Base-by-base conservation (phyloP, 345 rosid genomes). In the Ceriops tagal region DNA sequence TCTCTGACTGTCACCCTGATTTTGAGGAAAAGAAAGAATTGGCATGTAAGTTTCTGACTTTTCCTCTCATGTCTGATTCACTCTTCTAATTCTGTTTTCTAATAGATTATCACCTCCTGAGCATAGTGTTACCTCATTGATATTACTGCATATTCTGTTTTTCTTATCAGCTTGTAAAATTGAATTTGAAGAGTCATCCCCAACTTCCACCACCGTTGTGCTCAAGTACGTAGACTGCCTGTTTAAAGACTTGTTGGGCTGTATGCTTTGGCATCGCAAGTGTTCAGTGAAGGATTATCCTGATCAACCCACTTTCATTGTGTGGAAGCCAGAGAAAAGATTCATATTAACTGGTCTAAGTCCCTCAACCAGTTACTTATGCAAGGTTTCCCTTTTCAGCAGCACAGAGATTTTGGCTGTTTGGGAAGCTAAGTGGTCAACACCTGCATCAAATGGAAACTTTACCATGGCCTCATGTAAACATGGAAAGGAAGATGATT, bases 241-340 rank as follows among this genome's bases (percentile, higher is more conserved):
- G 60, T 58, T 77, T 31, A 61, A 65, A 52, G 80, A 78, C 52
- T 72, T 73, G 53, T 9, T 81, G 68, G 84, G 86, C 37, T 82
- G 86, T 80, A 80, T 76, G 78, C 58, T 84, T 22, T 84, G 88
- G 86, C 88, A 82, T 65, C 78, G 84, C n/a, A 78, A 73, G 68
- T 74, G 73, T 46, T 59, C 57, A 43, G 61, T 58, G 67, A 73
- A 78, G 70, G 83, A 80, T 47, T 84, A 80, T 73, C 78, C 77
- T 8, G 83, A 78, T 5, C 72, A 74, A 37, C 84, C 82, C 21
- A 76, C 79, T 26, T 68, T 31, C 24, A 51, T 77, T 66, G 78
- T 73, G 46, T 28, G 64, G 62, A 81, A 76, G 78, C 80, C 86
- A 4, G 77, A 81, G 68, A 80, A 68, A 64, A 75, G 69, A 65